Evolutionary conservation across 73 alveolate genomes (phyloP).

Genomic region (Paramecium bursaria): DNA sequence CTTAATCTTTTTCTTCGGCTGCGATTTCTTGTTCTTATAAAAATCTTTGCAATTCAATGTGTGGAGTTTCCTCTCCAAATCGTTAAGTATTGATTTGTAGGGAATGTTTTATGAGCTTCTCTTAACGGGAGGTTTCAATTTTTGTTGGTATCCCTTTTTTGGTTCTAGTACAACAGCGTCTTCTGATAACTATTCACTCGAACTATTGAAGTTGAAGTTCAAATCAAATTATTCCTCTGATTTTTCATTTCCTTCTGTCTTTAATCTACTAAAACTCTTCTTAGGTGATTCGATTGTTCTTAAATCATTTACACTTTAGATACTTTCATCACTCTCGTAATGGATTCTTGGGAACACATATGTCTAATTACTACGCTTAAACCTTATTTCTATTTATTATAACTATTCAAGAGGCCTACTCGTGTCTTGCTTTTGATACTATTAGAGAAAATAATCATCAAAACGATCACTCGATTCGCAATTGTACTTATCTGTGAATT

Average conservation of each 20-base stretch:
- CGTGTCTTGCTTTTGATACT: neutral
- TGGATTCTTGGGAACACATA: conserved; percentile 50
- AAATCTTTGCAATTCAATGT: conserved; percentile 55
- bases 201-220: conserved; percentile 53
- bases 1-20: too few relatives aligned
- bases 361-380: conserved; percentile 11
- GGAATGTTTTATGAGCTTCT: conserved; percentile 18
- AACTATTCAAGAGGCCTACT: neutral
- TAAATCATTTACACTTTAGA: neutral
- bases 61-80: conserved; percentile 47
- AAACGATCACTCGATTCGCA: conserved; percentile 37
- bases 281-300: conserved; percentile 49
- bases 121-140: conserved; percentile 56
- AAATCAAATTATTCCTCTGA: conserved; percentile 55
- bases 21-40: conserved; percentile 31
- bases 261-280: too few relatives aligned
- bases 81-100: conserved; percentile 30
- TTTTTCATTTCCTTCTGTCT: conserved; percentile 61
- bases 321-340: neutral
- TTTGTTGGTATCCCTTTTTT: conserved; percentile 22
- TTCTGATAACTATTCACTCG: conserved; percentile 53
- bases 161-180: conserved; percentile 29
- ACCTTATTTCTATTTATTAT: conserved; percentile 34
- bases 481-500: conserved; percentile 40
- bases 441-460: conserved; percentile 52